Conservation (phyloP, 306 rosid species). For the Quercus variabilis region DNA sequence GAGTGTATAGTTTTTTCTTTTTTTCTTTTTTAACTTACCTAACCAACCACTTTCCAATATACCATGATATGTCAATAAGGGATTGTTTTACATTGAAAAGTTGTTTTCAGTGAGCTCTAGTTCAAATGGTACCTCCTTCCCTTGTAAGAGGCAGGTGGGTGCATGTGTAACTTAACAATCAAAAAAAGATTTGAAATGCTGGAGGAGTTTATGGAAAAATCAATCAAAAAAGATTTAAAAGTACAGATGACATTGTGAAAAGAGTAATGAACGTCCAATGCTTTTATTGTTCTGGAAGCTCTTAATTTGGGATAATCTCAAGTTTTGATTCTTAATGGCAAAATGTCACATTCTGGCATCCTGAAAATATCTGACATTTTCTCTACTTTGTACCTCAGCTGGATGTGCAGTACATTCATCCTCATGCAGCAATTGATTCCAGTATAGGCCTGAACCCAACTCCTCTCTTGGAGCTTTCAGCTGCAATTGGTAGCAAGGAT, state of each 20-base stretch:
- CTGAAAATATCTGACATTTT: conserved; percentile 16
- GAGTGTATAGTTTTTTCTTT: neutral
- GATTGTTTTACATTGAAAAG: neutral
- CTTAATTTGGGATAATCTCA: neutral
- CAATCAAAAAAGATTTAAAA: too few species aligned
- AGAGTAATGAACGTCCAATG: neutral
- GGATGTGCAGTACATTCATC: conserved; percentile 82
- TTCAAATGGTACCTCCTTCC: neutral
- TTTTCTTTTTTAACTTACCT: neutral
- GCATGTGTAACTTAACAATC: neutral
- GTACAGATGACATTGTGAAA: neutral
- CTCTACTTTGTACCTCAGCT: conserved; percentile 46
- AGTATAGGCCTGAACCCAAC: conserved; percentile 86
- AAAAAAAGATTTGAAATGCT: neutral
- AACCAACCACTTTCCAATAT: neutral
- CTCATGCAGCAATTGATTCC: conserved; percentile 82
- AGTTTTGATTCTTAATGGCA: neutral
- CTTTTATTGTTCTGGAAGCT: neutral
- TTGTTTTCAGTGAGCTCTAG: neutral
- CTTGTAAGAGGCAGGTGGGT: neutral
- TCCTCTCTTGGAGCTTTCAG: conserved; percentile 79
- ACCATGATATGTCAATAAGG: neutral
- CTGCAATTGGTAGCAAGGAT: conserved; percentile 78
- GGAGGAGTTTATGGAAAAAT: neutral
- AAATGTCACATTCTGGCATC: neutral